Evolutionary conservation across 306 rosid genomes (phyloP).

Genomic region (Begonia loranthoides): DNA sequence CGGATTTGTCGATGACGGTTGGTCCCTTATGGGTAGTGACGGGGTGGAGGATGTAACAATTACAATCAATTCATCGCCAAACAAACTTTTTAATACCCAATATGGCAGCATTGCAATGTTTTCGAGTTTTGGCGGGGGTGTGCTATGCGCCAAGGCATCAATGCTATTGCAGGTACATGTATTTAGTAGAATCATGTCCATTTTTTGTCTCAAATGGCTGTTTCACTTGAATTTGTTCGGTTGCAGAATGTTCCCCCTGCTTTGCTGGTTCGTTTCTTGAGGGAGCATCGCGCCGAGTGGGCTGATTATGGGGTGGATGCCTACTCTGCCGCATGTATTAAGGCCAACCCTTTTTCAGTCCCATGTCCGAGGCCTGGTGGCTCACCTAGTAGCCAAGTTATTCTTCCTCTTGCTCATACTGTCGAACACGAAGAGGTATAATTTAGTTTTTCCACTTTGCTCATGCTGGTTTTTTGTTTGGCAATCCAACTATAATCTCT

Average conservation of each 20-base stretch:
- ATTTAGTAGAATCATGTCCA: neutral
- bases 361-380: conserved; percentile 85
- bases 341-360: conserved; percentile 68
- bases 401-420: conserved; percentile 81
- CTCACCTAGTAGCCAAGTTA: conserved; percentile 80
- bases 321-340: conserved; percentile 79
- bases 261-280: conserved; percentile 81
- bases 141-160: conserved; percentile 92
- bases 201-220: neutral
- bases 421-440: conserved; percentile 88
- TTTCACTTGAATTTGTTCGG: neutral
- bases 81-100: conserved; percentile 54
- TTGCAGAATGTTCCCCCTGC: conserved; percentile 94
- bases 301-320: conserved; percentile 97
- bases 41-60: conserved; percentile 90
- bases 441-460: neutral
- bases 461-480: too few species aligned
- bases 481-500: too few species aligned
- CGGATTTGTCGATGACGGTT: conserved; percentile 87
- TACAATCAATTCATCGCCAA: conserved; percentile 57
- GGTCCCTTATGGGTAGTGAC: conserved; percentile 75
- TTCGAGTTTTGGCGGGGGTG: conserved; percentile 62
- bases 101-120: conserved; percentile 44
- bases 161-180: conserved; percentile 78
- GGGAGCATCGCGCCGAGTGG: conserved; percentile 99